Evolutionary conservation across 208 protist species (phyloP), one percentile per base, ranked within the genome.

Genomic region (Crithidia brevicula): DNA sequence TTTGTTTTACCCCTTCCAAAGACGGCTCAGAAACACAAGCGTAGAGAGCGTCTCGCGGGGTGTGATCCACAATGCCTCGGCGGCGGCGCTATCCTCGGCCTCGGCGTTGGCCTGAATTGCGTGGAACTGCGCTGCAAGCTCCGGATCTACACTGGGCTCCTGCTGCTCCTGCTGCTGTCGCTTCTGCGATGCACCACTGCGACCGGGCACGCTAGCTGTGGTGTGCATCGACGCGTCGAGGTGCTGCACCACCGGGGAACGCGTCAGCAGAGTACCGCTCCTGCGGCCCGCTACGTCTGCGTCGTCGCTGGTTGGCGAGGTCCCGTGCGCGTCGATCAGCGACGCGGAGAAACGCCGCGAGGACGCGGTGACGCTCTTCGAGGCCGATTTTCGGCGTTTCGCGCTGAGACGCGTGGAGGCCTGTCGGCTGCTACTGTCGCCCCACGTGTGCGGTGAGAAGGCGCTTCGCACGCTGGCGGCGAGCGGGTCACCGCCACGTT

Each of bases 61-160:
- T 7, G 52, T 58, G 27, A 58, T 58, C 52, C 52, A 58, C 31
- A 58, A n/a, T 20, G 52, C 52, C 0, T 33, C 52, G 0, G 52
- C 28, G 10, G 20, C 52, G 4, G 52, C 28, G 4, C 31, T 22
- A n/a, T 58, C 52, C 33, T 58, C 52, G 16, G 52, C 52, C 7
- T 58, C 52, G 5, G 52, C 52, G 27, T 42, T 58, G 9, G 52
- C 52, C 31, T 58, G 52, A 10, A 58, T 58, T 4, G 52, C 52
- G 33, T 38, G 2, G 27, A 58, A 16, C 52, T 58, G 52, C 33
- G 52, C 52, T 11, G 33, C n/a, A 3, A 42, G 16, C 52, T 58
- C 52, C 4, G 52, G 33, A 16, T 58, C 52, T 4, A 43, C 52
- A 23, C 31, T 22, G 6, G 3, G 16, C 15, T 58, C 52, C 5